These are phyloP conservation scores for Paraglomus occultum DNA, from an alignment of 192 early-diverging fungal genomes.

Conservation along the genomic window DNA sequence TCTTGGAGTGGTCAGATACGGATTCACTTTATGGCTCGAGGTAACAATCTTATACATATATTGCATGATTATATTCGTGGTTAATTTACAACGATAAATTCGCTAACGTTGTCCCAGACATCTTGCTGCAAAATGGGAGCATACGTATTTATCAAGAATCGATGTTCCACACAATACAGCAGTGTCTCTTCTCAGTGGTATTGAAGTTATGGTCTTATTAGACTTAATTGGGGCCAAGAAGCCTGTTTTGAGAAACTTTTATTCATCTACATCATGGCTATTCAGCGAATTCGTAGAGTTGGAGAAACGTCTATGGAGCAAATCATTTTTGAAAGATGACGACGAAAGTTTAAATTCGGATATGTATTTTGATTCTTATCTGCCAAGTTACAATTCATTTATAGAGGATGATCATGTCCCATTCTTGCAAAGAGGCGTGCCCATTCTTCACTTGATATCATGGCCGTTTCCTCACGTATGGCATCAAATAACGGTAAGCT, in stretches of 20 bases:
- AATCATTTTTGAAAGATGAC: constrained; percentile 22
- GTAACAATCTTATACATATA: constrained; percentile 26
- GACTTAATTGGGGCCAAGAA: constrained; percentile 78
- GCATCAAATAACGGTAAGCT: constrained; percentile 64
- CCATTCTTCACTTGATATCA: constrained; percentile 86
- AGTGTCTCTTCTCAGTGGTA: constrained; percentile 53
- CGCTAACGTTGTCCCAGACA: constrained; percentile 47
- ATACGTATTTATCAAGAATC: constrained; percentile 33
- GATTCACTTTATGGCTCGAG: constrained; percentile 92
- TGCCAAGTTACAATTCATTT: constrained; percentile 32
- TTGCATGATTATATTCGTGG: neutral
- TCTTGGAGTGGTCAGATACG: constrained; percentile 63
- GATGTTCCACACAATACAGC: constrained; percentile 33
- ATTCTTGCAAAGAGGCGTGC: constrained; percentile 75
- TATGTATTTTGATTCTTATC: constrained; percentile 34
- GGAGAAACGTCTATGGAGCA: constrained; percentile 61
- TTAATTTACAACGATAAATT: constrained; percentile 1
- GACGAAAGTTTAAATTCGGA: constrained; percentile 24
- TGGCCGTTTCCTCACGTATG: constrained; percentile 83
- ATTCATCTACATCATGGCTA: constrained; percentile 61
- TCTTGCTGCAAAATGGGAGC: constrained; percentile 78
- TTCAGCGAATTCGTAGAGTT: constrained; percentile 69
- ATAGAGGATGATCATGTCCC: constrained; percentile 90
- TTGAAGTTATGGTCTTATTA: constrained; percentile 84
- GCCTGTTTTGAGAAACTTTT: constrained; percentile 56